Base-by-base conservation (phyloP, 768 basidiomycete genomes). In the Boletus fagicola region DNA sequence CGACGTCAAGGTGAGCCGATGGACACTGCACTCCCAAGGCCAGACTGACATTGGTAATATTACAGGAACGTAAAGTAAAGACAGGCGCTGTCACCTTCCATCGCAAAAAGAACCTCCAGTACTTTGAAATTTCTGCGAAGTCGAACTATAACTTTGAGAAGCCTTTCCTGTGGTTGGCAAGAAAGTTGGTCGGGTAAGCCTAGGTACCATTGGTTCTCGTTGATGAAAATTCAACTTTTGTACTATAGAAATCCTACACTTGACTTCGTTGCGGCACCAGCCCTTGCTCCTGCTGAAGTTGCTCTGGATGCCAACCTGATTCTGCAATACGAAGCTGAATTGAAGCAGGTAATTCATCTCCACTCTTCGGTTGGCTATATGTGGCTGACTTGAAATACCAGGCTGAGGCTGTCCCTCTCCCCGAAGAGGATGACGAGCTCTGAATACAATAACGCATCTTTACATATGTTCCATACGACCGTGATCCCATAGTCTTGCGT, bases 121-220 rank as follows among this genome's bases (percentile, higher is more conserved):
- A 99, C 81, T 99, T 95, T 73, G 97, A 99, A 71, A 98, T 99
- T 65, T 98, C 97, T 0, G 97, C 97, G 53, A 99, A 99, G 78
- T 98, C 95, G 46, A 99, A 99, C 83, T 99, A 98, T 77, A 99
- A 99, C 82, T 98, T 98, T 71, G 97, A 99, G 78, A 98, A 98
- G 75, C 97, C 97, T 49, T 98, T 99, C 92, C 83, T 99, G 62
- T 98, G 97, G 97, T 83, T 98, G 73, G 95, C 93, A 57, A 86
- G 94, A 79, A 99, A 98, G 79, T 83, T 99, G 61, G 95, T 96
- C 62, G 96, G 94, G 93, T 94, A 67, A 60, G 91, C 80, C 7
- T 39, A 15, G 8, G 18, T 38, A 13, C 24, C 18, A 35, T 18
- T 2, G 9, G 8, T 33, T 43, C 33, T 24, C 24, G 30, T 55